phyloP scores from a whole-genome alignment of 495 filamentous ascomycete genomes.

The Aspergillus wentii region DNA sequence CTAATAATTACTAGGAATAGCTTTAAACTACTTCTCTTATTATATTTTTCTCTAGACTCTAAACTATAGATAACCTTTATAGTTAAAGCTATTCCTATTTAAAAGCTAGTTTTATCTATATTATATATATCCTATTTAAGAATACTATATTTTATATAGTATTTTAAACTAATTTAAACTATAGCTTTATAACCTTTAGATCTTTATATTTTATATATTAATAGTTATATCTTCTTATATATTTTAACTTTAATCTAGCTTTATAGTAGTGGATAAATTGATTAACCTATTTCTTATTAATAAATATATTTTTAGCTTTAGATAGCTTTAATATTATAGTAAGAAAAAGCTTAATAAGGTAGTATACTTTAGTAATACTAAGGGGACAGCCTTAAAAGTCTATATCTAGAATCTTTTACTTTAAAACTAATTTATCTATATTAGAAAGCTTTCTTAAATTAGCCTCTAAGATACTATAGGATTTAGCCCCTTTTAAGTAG shows the following conservation, averaged over 20 bases:
- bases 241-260: conserved; percentile 1
- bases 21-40: conserved; percentile 1
- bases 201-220: neutral
- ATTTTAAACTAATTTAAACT: conserved; percentile 1
- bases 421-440: too few relatives aligned
- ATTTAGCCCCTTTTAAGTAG: too few relatives aligned
- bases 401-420: too few relatives aligned
- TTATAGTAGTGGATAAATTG: neutral
- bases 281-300: neutral
- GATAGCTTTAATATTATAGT: neutral
- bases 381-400: too few relatives aligned
- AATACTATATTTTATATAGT: conserved; percentile 3
- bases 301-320: neutral
- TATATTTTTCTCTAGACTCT: neutral
- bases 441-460: too few relatives aligned
- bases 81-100: neutral
- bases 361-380: too few relatives aligned
- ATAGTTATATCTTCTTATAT: neutral
- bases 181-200: neutral
- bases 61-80: neutral
- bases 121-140: neutral
- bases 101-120: neutral
- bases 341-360: too few relatives aligned
- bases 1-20: neutral
- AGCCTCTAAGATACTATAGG: too few relatives aligned